Evolutionary conservation across 768 basidiomycete genomes (phyloP).

Genomic region (Xerocomellus amylosporus): DNA sequence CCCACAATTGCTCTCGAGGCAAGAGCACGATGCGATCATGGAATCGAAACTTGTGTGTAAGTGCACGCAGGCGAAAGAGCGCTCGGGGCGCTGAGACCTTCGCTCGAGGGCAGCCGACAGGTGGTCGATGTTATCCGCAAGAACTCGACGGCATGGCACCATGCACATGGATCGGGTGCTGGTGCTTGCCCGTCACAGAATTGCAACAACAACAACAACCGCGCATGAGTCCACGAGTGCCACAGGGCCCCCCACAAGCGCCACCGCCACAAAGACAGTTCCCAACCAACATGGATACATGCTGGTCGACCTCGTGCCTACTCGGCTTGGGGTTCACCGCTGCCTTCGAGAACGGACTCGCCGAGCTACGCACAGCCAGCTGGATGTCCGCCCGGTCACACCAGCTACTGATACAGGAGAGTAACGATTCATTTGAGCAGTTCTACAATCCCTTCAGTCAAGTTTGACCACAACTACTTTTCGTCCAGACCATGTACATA

Average conservation of each 20-base stretch:
- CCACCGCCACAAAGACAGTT: no score
- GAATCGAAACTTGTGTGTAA: conserved; percentile 79
- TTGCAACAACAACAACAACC: not conserved
- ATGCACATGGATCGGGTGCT: not conserved
- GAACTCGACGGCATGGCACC: conserved; percentile 38
- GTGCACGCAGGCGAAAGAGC: conserved; percentile 69
- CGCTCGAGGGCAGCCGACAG: conserved; percentile 33
- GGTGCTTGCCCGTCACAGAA: no score
- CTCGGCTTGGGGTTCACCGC: conserved; percentile 6
- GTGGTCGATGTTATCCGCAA: conserved; percentile 57
- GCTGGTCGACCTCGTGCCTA: conserved; percentile 40
- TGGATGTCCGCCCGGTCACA: conserved; percentile 33
- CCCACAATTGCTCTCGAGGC: conserved; percentile 68
- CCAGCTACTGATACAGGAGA: no score
- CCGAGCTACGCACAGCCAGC: conserved; percentile 28
- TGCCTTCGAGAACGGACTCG: conserved; percentile 17
- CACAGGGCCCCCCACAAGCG: no score
- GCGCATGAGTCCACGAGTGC: no score
- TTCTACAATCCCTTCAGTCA: no score
- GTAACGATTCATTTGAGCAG: no score
- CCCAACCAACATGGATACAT: no score
- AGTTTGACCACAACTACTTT: no score
- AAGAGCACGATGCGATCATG: conserved; percentile 78
- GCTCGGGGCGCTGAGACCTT: conserved; percentile 30
- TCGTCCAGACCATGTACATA: no score